phyloP scores from a whole-genome alignment of 164 flowering plant genomes.

The Malania oleifera region DNA sequence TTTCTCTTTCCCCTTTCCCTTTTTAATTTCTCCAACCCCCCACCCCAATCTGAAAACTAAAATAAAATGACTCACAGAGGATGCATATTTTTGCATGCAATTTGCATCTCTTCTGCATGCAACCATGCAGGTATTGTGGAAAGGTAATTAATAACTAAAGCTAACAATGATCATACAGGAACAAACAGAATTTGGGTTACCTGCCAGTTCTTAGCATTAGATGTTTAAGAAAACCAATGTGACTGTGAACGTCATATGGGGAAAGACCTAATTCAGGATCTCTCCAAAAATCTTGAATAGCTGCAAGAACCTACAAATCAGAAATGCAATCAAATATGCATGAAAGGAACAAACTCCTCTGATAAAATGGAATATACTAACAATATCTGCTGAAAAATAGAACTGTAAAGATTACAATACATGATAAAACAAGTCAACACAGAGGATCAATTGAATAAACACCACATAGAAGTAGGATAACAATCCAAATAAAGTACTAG shows the following conservation, averaged over 20 bases:
- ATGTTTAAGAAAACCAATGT: slow-evolving; percentile 89
- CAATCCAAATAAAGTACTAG: too few relatives aligned
- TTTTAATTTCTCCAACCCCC: background rate
- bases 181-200: slow-evolving; percentile 26
- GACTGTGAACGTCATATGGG: slow-evolving; percentile 75
- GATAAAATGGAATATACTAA: background rate
- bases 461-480: too few relatives aligned
- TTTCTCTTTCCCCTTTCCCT: background rate
- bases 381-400: background rate
- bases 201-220: slow-evolving; percentile 89
- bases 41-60: background rate
- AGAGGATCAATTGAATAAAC: too few relatives aligned
- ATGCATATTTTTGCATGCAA: background rate
- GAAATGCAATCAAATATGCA: slow-evolving; percentile 17
- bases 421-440: too few relatives aligned
- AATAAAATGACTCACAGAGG: background rate
- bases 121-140: too few relatives aligned
- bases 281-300: slow-evolving; percentile 80
- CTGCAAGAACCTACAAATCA: slow-evolving; percentile 63
- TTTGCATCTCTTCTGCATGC: background rate
- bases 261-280: slow-evolving; percentile 63
- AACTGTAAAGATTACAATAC: background rate
- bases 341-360: slow-evolving; percentile 3
- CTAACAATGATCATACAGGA: slow-evolving; percentile 2
- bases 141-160: background rate